A percentile compares a stretch with the other conserved stretches of the same genome.
These are phyloP conservation scores for Gamarada debralockiae DNA, from an alignment of 495 filamentous ascomycete genomes.

Conservation along the genomic window DNA sequence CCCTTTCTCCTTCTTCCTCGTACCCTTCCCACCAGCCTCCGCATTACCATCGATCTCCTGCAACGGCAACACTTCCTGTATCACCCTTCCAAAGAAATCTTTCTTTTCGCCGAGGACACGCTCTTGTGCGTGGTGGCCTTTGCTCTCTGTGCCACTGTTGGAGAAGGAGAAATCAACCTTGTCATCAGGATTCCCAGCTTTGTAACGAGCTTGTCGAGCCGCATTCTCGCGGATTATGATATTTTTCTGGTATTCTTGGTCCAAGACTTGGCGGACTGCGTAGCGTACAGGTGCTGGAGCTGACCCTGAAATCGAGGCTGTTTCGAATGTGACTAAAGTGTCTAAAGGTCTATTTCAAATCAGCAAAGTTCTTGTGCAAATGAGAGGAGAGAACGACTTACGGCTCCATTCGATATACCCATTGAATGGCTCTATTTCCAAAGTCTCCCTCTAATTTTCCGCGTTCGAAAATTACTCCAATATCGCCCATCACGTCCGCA, in stretches of 20 bases:
- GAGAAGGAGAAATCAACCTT: slow-evolving; percentile 23
- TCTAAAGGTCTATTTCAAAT: slow-evolving; percentile 58
- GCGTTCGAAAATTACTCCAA: slow-evolving; percentile 78
- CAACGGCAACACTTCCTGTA: slow-evolving; percentile 25
- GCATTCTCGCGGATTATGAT: slow-evolving; percentile 55
- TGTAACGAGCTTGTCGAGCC: slow-evolving; percentile 51
- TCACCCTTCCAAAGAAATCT: slow-evolving; percentile 84
- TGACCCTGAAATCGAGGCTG: slow-evolving; percentile 30
- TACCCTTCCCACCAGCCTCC: slow-evolving; percentile 20
- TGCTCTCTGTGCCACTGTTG: slow-evolving; percentile 40
- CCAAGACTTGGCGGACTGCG: slow-evolving; percentile 86
- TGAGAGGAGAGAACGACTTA: slow-evolving; percentile 37
- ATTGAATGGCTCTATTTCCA: slow-evolving; percentile 38
- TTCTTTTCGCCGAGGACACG: slow-evolving; percentile 51
- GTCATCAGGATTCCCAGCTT: slow-evolving; percentile 31
- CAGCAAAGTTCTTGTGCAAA: slow-evolving; percentile 2
- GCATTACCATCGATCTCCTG: slow-evolving; percentile 36
- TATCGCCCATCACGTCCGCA: slow-evolving; percentile 71
- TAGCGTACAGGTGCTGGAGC: slow-evolving; percentile 68
- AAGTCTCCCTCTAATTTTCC: slow-evolving; percentile 64
- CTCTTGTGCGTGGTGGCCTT: slow-evolving; percentile 21
- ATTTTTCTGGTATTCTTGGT: slow-evolving; percentile 78
- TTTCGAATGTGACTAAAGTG: slow-evolving; percentile 58
- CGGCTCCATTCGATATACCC: slow-evolving; percentile 95
- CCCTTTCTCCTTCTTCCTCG: slow-evolving; percentile 28